Base-by-base conservation (phyloP, 1,139 yeast genomes). In the Protomyces lactucae-debilis region DNA sequence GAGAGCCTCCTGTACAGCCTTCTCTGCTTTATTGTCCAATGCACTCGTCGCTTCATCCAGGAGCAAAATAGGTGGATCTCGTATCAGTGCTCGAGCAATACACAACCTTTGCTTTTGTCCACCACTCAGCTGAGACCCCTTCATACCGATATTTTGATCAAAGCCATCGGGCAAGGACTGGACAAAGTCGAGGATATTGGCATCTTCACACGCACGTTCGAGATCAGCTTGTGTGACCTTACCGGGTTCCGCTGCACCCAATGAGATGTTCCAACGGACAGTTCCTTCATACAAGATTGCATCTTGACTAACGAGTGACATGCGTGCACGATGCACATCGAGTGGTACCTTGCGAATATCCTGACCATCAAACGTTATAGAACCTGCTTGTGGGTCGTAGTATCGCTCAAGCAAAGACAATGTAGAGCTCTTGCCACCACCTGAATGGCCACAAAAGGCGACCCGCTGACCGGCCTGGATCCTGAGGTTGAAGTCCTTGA, bases 361-460 rank as follows among this genome's bases (percentile, higher is more conserved):
- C 69, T 86, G 83, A 21, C 85, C 86, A 71, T 91, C 93, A 45
- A 92, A 81, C 21, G 80, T 72, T 52, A 92, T 85, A 39, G 75
- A 71, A 5, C 98, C 98, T 0, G 75, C 71, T 0, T 78, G 72
- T 2, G 96, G 96, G 71, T 89, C 91, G 73, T 92, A 92, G 73
- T 88, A 90, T 64, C 97, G 78, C 66, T 90, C 76, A 65, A 92
- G 74, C 65, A 92, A 76, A 5, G 93, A 88, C 35, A 66, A 51
- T 46, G 92, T 85, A 0, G 97, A 92, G 0, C 96, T 89, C 74
- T 92, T 92, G 37, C 98, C 98, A 67, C 95, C 85, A n/a, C 98
- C 98, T 2, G 96, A 88, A 3, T 97, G 97, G 0, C 98, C 98
- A 5, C 92, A 98, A 69, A 92, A 83, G 74, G 97, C 91, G 8